Base-by-base conservation (phyloP, 139 green algal species). In the Eudorina sp. region DNA sequence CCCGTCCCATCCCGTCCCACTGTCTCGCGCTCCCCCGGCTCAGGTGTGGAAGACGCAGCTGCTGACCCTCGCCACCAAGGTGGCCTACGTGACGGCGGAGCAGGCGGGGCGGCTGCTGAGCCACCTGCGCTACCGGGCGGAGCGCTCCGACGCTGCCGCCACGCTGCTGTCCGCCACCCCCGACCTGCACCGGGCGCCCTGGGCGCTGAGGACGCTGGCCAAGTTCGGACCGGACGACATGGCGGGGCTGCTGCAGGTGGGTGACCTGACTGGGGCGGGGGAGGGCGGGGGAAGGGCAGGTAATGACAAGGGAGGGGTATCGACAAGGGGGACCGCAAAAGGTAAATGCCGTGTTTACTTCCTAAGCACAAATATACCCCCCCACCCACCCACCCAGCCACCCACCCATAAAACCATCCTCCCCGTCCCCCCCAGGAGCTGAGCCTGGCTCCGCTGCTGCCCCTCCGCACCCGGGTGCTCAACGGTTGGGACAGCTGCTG, bases 41-140 rank as follows among this genome's bases (percentile, higher is more conserved):
- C 55, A 85, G 78, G 78, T 86, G 60, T 86, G 80, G 80, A 86
- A 76, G 43, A 86, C 80, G 41, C 80, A 86, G 80, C 80, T 86
- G 80, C 60, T 86, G 16, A 31, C 14, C 29, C 80, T 86, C 60
- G 80, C 80, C 8, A 86, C 80, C 60, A 76, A 76, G 60, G 80
- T 86, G 43, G 29, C 80, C 9, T 86, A 86, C 62, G n/a, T 86
- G 41, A 38, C 41, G 0, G n/a, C 60, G 5, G 60, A 46, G 41
- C 80, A 86, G 41, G 78, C 80, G 38, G 80, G 80, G 18, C 41
- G 41, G 16, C 80, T 86, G 60, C 80, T 86, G 80, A 41, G 36
- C 3, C 60, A 66, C 8, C 60, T 86, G 80, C 80, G 80, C n/a
- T 86, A 86, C 29, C 55, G 80, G 18, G 53, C 60, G 4, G 80